Evolutionary conservation across 2,329 filamentous ascomycete genomes (phyloP).

Genomic region (Diaporthe vaccinii): DNA sequence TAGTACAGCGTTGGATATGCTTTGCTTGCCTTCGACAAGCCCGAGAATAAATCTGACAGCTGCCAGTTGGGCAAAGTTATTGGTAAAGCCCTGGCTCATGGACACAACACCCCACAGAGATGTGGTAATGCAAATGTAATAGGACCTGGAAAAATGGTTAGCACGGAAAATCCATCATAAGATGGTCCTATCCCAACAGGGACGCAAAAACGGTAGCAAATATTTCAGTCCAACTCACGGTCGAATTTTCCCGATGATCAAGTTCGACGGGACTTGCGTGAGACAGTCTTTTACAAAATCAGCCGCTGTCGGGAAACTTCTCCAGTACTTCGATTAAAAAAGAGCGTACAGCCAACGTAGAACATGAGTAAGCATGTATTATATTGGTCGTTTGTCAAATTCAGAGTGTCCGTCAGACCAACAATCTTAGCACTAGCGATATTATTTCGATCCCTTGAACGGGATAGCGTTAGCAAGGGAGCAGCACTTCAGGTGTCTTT

Average conservation of each 20-base stretch:
- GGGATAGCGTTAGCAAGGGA: background rate
- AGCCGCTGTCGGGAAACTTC: background rate
- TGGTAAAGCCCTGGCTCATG: conserved; percentile 51
- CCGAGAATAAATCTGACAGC: conserved; percentile 42
- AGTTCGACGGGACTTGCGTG: conserved; percentile 2
- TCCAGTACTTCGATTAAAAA: background rate
- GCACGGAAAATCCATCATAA: background rate
- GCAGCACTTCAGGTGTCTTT: background rate
- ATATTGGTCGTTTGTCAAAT: conserved; percentile 1
- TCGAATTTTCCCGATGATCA: conserved; percentile 14
- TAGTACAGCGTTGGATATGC: background rate
- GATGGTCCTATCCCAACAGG: background rate
- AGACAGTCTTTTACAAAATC: background rate
- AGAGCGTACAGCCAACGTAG: conserved; percentile 9
- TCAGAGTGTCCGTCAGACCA: background rate
- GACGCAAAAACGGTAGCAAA: background rate
- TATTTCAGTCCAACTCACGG: background rate
- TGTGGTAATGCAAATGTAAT: conserved; percentile 44
- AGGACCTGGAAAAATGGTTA: background rate
- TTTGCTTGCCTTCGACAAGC: conserved; percentile 1
- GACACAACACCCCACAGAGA: conserved; percentile 47
- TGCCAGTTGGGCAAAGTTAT: conserved; percentile 43
- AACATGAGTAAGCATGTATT: conserved; percentile 15
- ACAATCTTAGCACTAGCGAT: conserved; percentile 17
- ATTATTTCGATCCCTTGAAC: conserved; percentile 6